phyloP scores from a whole-genome alignment of 441 rosid genomes.

The Populus hybrid region DNA sequence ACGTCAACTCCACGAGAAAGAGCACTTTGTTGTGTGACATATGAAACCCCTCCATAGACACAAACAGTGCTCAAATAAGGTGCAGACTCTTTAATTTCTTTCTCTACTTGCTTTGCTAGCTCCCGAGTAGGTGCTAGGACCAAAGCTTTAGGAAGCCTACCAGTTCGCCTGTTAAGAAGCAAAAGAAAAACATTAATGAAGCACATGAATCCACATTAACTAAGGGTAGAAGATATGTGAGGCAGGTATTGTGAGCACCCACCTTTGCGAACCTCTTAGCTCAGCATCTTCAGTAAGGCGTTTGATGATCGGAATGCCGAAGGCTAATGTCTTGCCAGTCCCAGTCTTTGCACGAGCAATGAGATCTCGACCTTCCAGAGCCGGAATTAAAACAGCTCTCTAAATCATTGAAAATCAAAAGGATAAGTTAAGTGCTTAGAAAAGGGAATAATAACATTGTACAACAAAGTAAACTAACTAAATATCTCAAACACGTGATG shows the following conservation, averaged over 20 bases:
- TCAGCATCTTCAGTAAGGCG: conserved; percentile 63
- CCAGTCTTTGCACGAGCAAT: conserved; percentile 99
- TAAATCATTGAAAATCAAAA: conserved; percentile 19
- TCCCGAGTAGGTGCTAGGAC: conserved; percentile 92
- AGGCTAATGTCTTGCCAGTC: conserved; percentile 97
- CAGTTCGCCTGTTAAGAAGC: conserved; percentile 43
- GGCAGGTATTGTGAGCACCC: conserved; percentile 36
- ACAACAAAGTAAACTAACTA: not conserved
- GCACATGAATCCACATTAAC: not conserved
- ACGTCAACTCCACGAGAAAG: conserved; percentile 93
- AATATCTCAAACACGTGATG: not conserved
- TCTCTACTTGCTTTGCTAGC: conserved; percentile 95
- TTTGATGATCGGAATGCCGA: conserved; percentile 89
- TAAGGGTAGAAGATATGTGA: not conserved
- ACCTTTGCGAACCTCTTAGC: conserved; percentile 49
- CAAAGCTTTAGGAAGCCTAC: conserved; percentile 73
- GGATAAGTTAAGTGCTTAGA: no score
- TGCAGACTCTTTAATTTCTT: conserved; percentile 24
- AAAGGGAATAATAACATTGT: not conserved
- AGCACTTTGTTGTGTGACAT: conserved; percentile 71
- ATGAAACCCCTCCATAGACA: conserved; percentile 98
- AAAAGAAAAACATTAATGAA: conserved; percentile 18
- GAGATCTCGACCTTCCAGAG: conserved; percentile 81
- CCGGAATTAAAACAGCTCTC: conserved; percentile 93
- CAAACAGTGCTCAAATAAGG: conserved; percentile 80